Conservation (phyloP, 305 asterid genomes). For the Fraxinus sp. region DNA sequence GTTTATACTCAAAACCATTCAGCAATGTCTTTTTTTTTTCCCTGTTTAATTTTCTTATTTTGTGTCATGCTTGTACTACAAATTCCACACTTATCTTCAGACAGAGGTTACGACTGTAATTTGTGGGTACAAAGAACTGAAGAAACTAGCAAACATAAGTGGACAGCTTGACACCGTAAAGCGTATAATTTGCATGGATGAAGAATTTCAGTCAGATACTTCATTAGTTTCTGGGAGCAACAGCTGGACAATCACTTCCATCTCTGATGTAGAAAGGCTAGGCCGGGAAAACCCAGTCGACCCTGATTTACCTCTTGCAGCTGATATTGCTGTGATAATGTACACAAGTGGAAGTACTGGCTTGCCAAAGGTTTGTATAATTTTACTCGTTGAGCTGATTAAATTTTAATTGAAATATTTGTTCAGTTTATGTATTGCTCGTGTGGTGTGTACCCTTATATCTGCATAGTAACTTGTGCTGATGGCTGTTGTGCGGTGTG, state of each 20-base stretch:
- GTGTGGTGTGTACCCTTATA: conserved; percentile 55
- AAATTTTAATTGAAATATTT: neutral
- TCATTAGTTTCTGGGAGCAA: conserved; percentile 45
- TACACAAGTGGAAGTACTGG: conserved; percentile 99
- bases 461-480: neutral
- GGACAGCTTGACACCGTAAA: conserved; percentile 92
- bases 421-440: neutral
- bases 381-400: conserved; percentile 4
- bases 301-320: conserved; percentile 77
- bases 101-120: conserved; percentile 97
- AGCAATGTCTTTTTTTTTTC: neutral
- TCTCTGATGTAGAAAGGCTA: conserved; percentile 65
- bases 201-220: conserved; percentile 59
- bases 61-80: conserved; percentile 18
- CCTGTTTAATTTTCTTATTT: conserved; percentile 1
- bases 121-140: conserved; percentile 86
- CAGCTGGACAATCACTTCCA: conserved; percentile 67
- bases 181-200: conserved; percentile 83
- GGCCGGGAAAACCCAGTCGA: conserved; percentile 76
- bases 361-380: conserved; percentile 78
- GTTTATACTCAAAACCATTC: conserved; percentile 7
- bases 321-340: conserved; percentile 97
- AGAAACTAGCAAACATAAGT: conserved; percentile 71
- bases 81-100: conserved; percentile 51
- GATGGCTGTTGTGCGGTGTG: neutral